Evolutionary conservation across 2,329 filamentous ascomycete species (phyloP).

Genomic region (Scytalidium sp.): DNA sequence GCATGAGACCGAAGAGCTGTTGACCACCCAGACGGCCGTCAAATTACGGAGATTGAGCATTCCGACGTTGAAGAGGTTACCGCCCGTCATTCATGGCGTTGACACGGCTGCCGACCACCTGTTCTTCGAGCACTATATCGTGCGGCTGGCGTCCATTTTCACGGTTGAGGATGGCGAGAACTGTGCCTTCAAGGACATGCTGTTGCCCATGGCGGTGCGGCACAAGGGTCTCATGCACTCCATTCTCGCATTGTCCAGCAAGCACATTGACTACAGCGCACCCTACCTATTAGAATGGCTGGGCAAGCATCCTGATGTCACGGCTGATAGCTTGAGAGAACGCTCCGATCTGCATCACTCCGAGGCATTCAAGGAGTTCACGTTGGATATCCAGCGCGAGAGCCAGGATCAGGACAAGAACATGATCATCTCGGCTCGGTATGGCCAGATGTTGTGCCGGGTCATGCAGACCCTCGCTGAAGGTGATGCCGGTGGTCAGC

Average conservation of each 20-base stretch:
- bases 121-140: constrained; percentile 81
- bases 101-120: constrained; percentile 76
- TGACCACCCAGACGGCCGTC: constrained; percentile 34
- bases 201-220: constrained; percentile 76
- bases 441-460: constrained; percentile 62
- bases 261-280: constrained; percentile 63
- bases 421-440: constrained; percentile 50
- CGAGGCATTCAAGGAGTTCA: constrained; percentile 51
- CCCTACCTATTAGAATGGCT: constrained; percentile 54
- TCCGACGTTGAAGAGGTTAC: constrained; percentile 36
- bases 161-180: constrained; percentile 74
- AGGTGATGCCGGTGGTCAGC: constrained; percentile 60
- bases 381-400: constrained; percentile 40
- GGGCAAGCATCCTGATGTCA: constrained; percentile 45
- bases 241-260: constrained; percentile 77
- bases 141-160: constrained; percentile 73
- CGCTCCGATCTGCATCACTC: constrained; percentile 55
- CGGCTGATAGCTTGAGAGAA: constrained; percentile 41
- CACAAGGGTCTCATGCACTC: constrained; percentile 89
- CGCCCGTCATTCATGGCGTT: constrained; percentile 73
- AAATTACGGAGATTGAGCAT: not conserved
- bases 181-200: constrained; percentile 82
- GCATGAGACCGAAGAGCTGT: constrained; percentile 20
- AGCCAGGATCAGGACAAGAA: constrained; percentile 42
- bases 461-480: constrained; percentile 56